phyloP scores from a whole-genome alignment of 768 basidiomycete genomes.

The Amanita pseudoporphyria region DNA sequence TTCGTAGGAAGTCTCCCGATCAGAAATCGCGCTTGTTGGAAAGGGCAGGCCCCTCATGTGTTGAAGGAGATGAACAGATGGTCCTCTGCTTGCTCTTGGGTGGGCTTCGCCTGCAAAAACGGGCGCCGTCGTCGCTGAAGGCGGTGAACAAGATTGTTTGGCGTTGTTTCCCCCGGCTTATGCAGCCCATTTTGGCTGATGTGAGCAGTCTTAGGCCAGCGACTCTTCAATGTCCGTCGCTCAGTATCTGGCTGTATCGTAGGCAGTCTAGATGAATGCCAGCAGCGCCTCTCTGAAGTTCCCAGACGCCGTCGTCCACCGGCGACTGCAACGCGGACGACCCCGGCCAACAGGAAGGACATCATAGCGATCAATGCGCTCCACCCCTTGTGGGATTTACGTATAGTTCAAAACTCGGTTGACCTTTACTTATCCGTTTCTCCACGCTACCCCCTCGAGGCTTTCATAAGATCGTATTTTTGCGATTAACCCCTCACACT shows the following conservation, averaged over 20 bases:
- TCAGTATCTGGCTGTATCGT: too few relatives aligned
- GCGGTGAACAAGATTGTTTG: slow-evolving; percentile 34
- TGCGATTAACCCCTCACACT: not conserved
- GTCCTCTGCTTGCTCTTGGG: slow-evolving; percentile 7
- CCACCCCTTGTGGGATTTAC: too few relatives aligned
- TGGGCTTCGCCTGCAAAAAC: slow-evolving; percentile 8
- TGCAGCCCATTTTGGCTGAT: not conserved
- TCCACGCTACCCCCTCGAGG: slow-evolving; percentile 4
- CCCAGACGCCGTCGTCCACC: too few relatives aligned
- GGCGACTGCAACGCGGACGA: too few relatives aligned
- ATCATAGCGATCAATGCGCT: too few relatives aligned
- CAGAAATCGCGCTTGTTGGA: slow-evolving; percentile 33
- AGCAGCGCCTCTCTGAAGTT: too few relatives aligned
- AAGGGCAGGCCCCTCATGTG: slow-evolving; percentile 58
- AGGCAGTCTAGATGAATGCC: too few relatives aligned
- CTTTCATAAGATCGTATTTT: not conserved
- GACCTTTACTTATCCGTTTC: not conserved
- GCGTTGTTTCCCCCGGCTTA: slow-evolving; percentile 20
- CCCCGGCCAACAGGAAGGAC: too few relatives aligned
- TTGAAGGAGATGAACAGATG: slow-evolving; percentile 15
- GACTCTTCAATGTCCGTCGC: too few relatives aligned
- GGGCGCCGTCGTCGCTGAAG: slow-evolving; percentile 28
- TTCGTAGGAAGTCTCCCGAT: slow-evolving; percentile 51
- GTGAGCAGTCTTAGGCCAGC: not conserved
- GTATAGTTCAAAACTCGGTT: too few relatives aligned